A percentile compares a stretch with the other conserved stretches of the same genome.
Conservation (phyloP, 306 rosid species). For the Rubus parviflorus region DNA sequence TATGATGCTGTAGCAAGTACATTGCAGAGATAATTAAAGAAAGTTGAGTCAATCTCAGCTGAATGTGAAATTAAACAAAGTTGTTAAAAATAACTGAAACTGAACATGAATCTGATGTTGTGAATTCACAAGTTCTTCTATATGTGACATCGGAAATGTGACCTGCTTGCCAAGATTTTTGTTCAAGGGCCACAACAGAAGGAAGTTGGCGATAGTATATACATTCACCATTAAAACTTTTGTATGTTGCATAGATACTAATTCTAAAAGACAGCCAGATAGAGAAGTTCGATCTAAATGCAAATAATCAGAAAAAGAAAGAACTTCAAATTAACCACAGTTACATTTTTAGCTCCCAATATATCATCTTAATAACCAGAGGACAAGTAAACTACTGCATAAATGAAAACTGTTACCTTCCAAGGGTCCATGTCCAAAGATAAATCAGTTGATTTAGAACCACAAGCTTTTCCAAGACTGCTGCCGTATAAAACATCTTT, state of each 20-base stretch:
- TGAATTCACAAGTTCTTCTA: slow-evolving; percentile 36
- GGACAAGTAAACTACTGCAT: not conserved
- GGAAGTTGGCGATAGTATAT: not conserved
- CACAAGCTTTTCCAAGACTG: slow-evolving; percentile 39
- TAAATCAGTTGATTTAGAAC: slow-evolving; percentile 41
- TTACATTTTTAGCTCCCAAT: not conserved
- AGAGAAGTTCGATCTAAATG: not conserved
- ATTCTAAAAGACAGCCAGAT: not conserved
- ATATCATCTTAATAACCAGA: not conserved
- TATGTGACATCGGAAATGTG: slow-evolving; percentile 28
- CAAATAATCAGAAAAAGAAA: not conserved
- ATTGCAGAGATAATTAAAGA: slow-evolving; percentile 16
- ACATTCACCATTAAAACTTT: not conserved
- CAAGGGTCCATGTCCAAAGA: slow-evolving; percentile 37
- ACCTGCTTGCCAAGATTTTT: slow-evolving; percentile 11
- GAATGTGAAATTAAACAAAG: slow-evolving; percentile 14
- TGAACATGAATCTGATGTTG: slow-evolving; percentile 33
- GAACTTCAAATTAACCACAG: not conserved
- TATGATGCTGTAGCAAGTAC: slow-evolving; percentile 38
- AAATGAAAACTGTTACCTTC: slow-evolving; percentile 41
- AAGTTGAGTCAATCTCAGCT: slow-evolving; percentile 1
- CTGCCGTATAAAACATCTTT: slow-evolving; percentile 33
- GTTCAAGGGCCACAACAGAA: not conserved
- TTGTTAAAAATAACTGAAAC: slow-evolving; percentile 25
- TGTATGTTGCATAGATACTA: not conserved